Percentiles rank a stretch among this genome's conserved stretches.
phyloP scores from a whole-genome alignment of 768 basidiomycete species.

The Clitopilus hobsonii region DNA sequence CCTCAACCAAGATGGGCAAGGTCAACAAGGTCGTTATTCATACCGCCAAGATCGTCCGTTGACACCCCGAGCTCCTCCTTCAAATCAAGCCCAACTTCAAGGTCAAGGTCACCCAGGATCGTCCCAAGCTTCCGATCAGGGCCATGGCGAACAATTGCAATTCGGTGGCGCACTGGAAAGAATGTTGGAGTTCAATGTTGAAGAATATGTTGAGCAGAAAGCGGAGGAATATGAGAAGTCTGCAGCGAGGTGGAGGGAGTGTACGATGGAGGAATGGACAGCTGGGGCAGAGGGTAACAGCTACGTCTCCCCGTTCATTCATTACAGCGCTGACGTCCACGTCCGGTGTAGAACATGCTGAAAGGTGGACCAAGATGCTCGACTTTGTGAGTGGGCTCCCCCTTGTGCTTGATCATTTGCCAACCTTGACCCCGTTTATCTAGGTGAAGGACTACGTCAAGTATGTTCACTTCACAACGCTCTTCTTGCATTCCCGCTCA shows the following conservation, averaged over 20 bases:
- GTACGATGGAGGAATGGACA: conserved; percentile 49
- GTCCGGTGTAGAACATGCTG: conserved; percentile 39
- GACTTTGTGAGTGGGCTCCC: conserved; percentile 38
- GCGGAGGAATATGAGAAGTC: conserved; percentile 39
- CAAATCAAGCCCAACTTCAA: too few relatives aligned
- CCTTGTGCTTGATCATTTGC: neutral
- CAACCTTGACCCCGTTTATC: neutral
- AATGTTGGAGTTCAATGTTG: conserved; percentile 39
- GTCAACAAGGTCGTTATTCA: too few relatives aligned
- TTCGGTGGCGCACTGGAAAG: conserved; percentile 23
- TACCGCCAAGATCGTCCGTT: too few relatives aligned
- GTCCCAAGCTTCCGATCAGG: too few relatives aligned
- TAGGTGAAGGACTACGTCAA: conserved; percentile 48
- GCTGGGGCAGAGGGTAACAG: conserved; percentile 46
- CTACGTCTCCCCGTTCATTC: neutral
- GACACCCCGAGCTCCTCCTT: too few relatives aligned
- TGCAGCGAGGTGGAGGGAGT: conserved; percentile 43
- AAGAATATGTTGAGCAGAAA: conserved; percentile 34
- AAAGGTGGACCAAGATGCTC: conserved; percentile 37
- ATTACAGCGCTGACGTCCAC: neutral
- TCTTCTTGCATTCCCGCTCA: neutral
- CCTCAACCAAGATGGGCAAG: too few relatives aligned
- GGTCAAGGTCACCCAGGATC: too few relatives aligned
- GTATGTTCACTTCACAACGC: conserved; percentile 25
- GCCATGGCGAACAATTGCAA: neutral